Percentiles rank a stretch among this genome's conserved stretches.
These are phyloP conservation scores for Spathaspora arborariae DNA, from an alignment of 805 yeast species.

Conservation along the genomic window DNA sequence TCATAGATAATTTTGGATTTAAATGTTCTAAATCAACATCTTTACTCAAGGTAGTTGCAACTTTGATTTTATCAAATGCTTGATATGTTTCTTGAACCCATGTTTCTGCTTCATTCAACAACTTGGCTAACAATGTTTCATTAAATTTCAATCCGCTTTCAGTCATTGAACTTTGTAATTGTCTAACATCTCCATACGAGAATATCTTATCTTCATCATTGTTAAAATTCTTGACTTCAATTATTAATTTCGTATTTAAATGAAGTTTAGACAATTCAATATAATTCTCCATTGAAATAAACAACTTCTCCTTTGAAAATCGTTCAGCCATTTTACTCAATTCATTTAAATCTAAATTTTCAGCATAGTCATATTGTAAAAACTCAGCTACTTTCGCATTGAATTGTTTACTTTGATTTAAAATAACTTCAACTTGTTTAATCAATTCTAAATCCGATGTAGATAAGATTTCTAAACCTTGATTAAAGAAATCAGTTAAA, in stretches of 20 bases:
- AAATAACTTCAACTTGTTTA: slow-evolving; percentile 17
- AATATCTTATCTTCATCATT: slow-evolving; percentile 7
- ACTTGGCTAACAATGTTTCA: slow-evolving; percentile 9
- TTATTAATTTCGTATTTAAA: slow-evolving; percentile 16
- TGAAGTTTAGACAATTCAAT: slow-evolving; percentile 27
- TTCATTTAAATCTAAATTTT: slow-evolving; percentile 9
- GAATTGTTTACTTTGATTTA: slow-evolving; percentile 22
- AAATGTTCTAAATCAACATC: slow-evolving; percentile 13
- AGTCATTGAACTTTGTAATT: slow-evolving; percentile 17
- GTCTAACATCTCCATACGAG: slow-evolving; percentile 20
- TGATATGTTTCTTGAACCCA: slow-evolving; percentile 21
- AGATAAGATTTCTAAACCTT: slow-evolving; percentile 26
- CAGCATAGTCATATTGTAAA: slow-evolving; percentile 14
- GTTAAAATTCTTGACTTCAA: slow-evolving; percentile 10
- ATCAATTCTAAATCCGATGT: slow-evolving; percentile 32
- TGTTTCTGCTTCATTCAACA: slow-evolving; percentile 16
- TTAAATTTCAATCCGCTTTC: slow-evolving; percentile 20
- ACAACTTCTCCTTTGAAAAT: slow-evolving; percentile 20
- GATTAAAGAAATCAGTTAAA: slow-evolving; percentile 22
- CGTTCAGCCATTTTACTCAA: slow-evolving; percentile 20
- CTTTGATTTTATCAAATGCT: slow-evolving; percentile 10
- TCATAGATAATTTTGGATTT: slow-evolving; percentile 17
- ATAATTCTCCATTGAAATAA: slow-evolving; percentile 18
- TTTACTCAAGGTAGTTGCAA: slow-evolving; percentile 17
- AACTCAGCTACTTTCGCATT: slow-evolving; percentile 15